Evolutionary conservation across 1,284 basidiomycete genomes (phyloP).

Genomic region (Flammula alnicola): DNA sequence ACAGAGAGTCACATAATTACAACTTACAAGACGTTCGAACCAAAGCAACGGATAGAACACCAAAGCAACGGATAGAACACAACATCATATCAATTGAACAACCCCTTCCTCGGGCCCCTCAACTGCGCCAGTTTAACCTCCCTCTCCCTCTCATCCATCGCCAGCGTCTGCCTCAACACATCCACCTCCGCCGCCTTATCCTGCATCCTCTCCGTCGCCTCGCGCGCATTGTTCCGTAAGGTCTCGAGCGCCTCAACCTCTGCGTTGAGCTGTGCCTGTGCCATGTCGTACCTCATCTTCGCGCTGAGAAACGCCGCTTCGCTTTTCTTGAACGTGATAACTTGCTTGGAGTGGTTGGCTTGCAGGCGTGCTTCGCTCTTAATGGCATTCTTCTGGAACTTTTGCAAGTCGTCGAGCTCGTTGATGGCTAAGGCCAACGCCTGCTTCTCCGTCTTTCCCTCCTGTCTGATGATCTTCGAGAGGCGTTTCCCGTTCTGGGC

Average conservation of each 20-base stretch:
- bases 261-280: slow-evolving; percentile 46
- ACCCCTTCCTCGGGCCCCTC: slow-evolving; percentile 23
- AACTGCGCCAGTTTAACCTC: slow-evolving; percentile 47
- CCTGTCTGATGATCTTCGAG: slow-evolving; percentile 56
- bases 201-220: slow-evolving; percentile 53
- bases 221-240: slow-evolving; percentile 45
- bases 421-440: slow-evolving; percentile 49
- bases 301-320: slow-evolving; percentile 53
- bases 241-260: slow-evolving; percentile 51
- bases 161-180: slow-evolving; percentile 48
- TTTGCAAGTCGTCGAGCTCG: slow-evolving; percentile 58
- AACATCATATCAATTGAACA: too few species aligned
- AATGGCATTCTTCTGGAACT: slow-evolving; percentile 54
- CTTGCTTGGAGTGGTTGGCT: slow-evolving; percentile 45
- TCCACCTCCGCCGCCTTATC: slow-evolving; percentile 61
- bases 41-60: too few species aligned
- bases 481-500: slow-evolving; percentile 53
- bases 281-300: slow-evolving; percentile 50
- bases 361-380: slow-evolving; percentile 57
- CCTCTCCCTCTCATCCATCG: slow-evolving; percentile 58
- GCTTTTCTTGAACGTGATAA: slow-evolving; percentile 49
- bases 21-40: too few species aligned
- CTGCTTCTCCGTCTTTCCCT: slow-evolving; percentile 56
- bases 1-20: too few species aligned
- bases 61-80: too few species aligned